phyloP scores from a whole-genome alignment of 2,329 filamentous ascomycete species.

The Arthrobotrys pseudoclavata region DNA sequence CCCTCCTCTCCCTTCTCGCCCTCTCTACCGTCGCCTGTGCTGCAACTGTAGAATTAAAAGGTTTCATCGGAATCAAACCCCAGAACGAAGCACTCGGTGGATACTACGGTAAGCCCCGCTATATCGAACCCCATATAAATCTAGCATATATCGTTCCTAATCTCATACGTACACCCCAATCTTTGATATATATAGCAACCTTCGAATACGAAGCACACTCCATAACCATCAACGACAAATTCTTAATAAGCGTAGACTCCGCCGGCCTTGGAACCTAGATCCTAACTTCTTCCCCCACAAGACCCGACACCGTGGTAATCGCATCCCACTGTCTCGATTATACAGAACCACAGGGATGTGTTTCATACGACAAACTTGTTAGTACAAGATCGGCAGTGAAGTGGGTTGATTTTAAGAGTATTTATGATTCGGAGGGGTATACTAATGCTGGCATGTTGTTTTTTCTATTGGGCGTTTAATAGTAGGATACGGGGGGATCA shows the following conservation, averaged over 20 bases:
- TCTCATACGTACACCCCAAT: no score
- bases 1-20: background rate
- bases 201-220: conserved; percentile 42
- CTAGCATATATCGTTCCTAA: no score
- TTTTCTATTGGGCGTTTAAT: background rate
- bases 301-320: conserved; percentile 24
- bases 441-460: conserved; percentile 35
- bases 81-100: conserved; percentile 32
- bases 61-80: conserved; percentile 43
- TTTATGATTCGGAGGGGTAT: conserved; percentile 16
- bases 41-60: conserved; percentile 4
- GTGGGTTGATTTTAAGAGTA: conserved; percentile 44
- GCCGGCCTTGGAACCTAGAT: conserved; percentile 29
- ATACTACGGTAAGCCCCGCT: conserved; percentile 29
- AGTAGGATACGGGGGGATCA: background rate
- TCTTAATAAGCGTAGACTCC: conserved; percentile 39
- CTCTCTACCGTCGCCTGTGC: background rate
- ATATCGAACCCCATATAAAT: background rate
- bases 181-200: conserved; percentile 27
- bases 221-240: conserved; percentile 32
- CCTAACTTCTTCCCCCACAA: conserved; percentile 1
- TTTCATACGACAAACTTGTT: conserved; percentile 23
- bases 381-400: conserved; percentile 22
- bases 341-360: conserved; percentile 34
- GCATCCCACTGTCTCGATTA: conserved; percentile 29